A percentile compares a stretch with the other conserved stretches of the same genome.
Conservation (phyloP, 345 rosid genomes). For the Fremontodendron californicum region DNA sequence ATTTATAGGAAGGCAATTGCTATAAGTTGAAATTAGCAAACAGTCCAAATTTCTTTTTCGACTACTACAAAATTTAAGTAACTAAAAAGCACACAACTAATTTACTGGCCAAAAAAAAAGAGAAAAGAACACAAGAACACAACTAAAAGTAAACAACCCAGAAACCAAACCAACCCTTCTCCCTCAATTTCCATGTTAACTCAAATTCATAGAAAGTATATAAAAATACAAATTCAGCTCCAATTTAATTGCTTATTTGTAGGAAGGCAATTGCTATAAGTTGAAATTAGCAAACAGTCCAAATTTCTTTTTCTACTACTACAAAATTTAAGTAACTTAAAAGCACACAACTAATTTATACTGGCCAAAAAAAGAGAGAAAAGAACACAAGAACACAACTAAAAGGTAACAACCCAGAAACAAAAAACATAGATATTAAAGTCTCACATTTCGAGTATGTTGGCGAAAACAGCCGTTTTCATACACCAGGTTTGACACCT, state of each 20-base stretch:
- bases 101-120: too few relatives aligned
- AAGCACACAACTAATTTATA: too few relatives aligned
- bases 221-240: background rate
- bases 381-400: background rate
- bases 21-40: background rate
- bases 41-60: background rate
- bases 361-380: too few relatives aligned
- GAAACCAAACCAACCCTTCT: constrained; percentile 18
- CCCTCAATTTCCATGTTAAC: constrained; percentile 11
- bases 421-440: constrained; percentile 7
- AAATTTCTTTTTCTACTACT: background rate
- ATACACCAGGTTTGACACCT: constrained; percentile 92
- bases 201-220: too few relatives aligned
- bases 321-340: constrained; percentile 4
- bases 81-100: too few relatives aligned
- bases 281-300: background rate
- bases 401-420: background rate
- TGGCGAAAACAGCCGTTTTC: constrained; percentile 98
- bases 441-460: constrained; percentile 74
- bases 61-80: background rate
- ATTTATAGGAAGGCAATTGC: background rate
- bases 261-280: too few relatives aligned
- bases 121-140: too few relatives aligned
- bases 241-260: background rate
- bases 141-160: background rate